Conservation (phyloP, 1,284 basidiomycete genomes). For the Taiwanofungus camphoratus region DNA sequence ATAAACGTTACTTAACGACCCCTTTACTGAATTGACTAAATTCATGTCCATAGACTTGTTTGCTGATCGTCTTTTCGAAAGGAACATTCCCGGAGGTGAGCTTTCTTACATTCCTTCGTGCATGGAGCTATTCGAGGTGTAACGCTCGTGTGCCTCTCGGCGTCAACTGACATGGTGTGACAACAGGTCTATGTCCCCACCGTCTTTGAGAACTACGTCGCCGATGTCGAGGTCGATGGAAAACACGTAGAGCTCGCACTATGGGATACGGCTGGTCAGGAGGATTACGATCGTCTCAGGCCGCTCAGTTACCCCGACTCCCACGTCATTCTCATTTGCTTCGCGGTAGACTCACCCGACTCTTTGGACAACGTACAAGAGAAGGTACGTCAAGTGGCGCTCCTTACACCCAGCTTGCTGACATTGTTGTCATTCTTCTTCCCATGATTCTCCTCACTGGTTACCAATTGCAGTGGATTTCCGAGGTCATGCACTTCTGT, state of each 20-base stretch:
- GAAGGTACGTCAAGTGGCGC: slow-evolving; percentile 44
- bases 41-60: slow-evolving; percentile 44
- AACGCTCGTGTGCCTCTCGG: slow-evolving; percentile 10
- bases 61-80: slow-evolving; percentile 63
- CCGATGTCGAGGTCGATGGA: slow-evolving; percentile 70
- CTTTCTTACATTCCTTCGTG: not conserved
- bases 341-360: slow-evolving; percentile 72
- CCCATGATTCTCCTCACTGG: slow-evolving; percentile 5
- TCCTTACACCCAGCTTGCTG: not conserved
- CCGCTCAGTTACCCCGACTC: slow-evolving; percentile 74
- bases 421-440: not conserved
- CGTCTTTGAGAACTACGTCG: slow-evolving; percentile 72
- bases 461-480: slow-evolving; percentile 54
- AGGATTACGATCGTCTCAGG: slow-evolving; percentile 67
- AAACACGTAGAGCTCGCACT: slow-evolving; percentile 75
- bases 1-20: slow-evolving; percentile 12
- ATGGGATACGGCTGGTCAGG: slow-evolving; percentile 81
- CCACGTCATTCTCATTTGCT: slow-evolving; percentile 77
- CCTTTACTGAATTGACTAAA: slow-evolving; percentile 16
- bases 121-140: too few relatives aligned
- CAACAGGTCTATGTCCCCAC: slow-evolving; percentile 61
- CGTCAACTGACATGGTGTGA: slow-evolving; percentile 10
- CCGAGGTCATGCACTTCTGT: slow-evolving; percentile 78
- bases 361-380: slow-evolving; percentile 79
- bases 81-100: slow-evolving; percentile 73